Percentiles rank a stretch among this genome's conserved stretches.
Conservation (phyloP, 192 early-diverging fungal species). For the Coemansia sp. region DNA sequence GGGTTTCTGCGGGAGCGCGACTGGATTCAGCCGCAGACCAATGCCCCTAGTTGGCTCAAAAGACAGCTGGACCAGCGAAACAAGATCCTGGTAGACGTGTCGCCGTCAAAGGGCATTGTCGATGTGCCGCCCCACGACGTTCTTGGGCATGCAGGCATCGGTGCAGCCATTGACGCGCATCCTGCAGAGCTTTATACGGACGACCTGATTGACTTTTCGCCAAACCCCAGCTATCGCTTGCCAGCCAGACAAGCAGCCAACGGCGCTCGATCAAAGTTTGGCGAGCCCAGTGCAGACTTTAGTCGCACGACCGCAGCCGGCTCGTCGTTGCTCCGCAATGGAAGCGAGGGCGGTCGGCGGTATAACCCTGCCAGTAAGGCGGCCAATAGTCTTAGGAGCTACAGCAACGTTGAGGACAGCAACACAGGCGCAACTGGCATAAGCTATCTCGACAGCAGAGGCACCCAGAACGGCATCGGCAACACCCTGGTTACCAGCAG, state of each 20-base stretch:
- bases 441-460: slow-evolving; percentile 5
- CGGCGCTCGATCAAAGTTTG: not conserved
- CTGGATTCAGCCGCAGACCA: slow-evolving; percentile 18
- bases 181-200: slow-evolving; percentile 15
- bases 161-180: not conserved
- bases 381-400: not conserved
- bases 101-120: slow-evolving; percentile 27
- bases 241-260: not conserved
- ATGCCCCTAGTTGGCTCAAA: slow-evolving; percentile 26
- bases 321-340: not conserved
- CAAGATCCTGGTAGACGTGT: slow-evolving; percentile 20
- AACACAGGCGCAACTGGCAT: not conserved
- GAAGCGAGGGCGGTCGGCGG: not conserved
- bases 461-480: not conserved
- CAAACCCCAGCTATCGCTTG: slow-evolving; percentile 7
- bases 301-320: not conserved
- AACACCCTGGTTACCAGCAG: not conserved
- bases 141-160: slow-evolving; percentile 10
- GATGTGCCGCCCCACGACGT: slow-evolving; percentile 30
- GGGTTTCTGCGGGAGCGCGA: slow-evolving; percentile 33
- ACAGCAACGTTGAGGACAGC: not conserved
- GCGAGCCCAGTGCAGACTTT: not conserved
- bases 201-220: slow-evolving; percentile 18
- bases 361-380: not conserved
- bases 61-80: slow-evolving; percentile 18